These are phyloP conservation scores for Mortierella sp. DNA, from an alignment of 371 early-diverging fungal species.

Conservation along the genomic window DNA sequence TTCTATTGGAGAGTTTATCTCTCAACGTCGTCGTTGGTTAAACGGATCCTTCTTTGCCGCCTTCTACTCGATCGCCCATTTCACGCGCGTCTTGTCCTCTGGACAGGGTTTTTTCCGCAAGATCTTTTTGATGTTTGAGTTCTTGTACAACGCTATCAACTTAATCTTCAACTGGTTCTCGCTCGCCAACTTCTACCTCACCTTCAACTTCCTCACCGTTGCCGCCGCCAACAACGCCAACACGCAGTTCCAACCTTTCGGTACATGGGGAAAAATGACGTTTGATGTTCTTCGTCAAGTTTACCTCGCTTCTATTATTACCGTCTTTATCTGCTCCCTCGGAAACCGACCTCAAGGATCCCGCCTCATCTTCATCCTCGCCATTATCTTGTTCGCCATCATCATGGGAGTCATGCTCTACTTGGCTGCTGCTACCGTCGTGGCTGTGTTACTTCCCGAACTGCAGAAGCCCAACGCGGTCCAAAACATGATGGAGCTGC, in stretches of 20 bases:
- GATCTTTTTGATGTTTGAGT: constrained; percentile 75
- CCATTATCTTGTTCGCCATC: constrained; percentile 79
- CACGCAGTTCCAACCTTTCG: constrained; percentile 52
- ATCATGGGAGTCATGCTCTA: constrained; percentile 86
- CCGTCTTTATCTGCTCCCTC: constrained; percentile 80
- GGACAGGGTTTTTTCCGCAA: constrained; percentile 74
- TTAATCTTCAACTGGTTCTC: constrained; percentile 88
- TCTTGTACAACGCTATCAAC: constrained; percentile 79
- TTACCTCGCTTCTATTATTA: constrained; percentile 77
- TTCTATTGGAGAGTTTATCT: constrained; percentile 76
- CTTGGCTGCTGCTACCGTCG: constrained; percentile 68
- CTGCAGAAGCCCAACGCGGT: constrained; percentile 52
- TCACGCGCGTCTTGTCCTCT: constrained; percentile 80
- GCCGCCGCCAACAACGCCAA: constrained; percentile 62
- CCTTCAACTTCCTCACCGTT: constrained; percentile 38
- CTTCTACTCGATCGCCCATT: constrained; percentile 83
- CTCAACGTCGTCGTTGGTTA: constrained; percentile 81
- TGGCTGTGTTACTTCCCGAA: constrained; percentile 50
- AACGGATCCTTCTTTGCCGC: constrained; percentile 84
- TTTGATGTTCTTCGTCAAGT: constrained; percentile 69
- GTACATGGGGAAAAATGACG: constrained; percentile 59
- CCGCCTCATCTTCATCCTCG: constrained; percentile 72
- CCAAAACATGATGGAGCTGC: constrained; percentile 19
- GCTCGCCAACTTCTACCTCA: constrained; percentile 60
- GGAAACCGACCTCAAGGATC: constrained; percentile 89